These are phyloP conservation scores for Apiospora aurea DNA, from an alignment of 2,329 filamentous ascomycete genomes.

Conservation along the genomic window DNA sequence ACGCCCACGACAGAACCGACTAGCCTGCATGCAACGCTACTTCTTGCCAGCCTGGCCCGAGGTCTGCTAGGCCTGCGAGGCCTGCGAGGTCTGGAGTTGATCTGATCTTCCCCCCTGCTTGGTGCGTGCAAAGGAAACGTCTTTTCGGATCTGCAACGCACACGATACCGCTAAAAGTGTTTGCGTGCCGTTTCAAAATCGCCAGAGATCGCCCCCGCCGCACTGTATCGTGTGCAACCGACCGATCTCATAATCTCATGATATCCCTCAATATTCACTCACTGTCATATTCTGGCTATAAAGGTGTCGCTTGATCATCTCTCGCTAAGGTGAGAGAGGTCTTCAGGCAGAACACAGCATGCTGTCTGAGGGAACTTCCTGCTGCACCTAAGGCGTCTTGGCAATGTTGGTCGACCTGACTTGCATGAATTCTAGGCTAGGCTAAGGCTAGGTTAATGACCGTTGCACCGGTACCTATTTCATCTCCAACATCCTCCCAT, in stretches of 20 bases:
- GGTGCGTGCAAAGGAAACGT: neutral
- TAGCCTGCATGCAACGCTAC: neutral
- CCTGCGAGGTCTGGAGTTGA: neutral
- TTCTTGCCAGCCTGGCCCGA: neutral
- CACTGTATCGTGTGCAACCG: neutral
- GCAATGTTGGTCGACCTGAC: neutral
- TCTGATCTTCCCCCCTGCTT: neutral
- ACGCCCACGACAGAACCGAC: constrained; percentile 5
- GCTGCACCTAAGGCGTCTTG: neutral
- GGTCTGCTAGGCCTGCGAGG: neutral
- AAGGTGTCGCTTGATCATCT: no score
- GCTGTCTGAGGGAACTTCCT: neutral
- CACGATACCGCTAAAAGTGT: neutral
- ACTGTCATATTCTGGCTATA: neutral
- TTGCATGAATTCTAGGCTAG: constrained; percentile 1
- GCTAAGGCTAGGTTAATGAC: constrained; percentile 1
- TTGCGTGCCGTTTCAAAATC: neutral
- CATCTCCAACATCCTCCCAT: no score
- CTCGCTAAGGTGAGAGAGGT: neutral
- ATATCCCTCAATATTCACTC: neutral
- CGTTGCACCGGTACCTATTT: neutral
- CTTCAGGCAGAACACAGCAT: neutral
- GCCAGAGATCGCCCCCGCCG: neutral
- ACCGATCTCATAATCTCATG: neutral
- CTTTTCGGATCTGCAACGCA: constrained; percentile 9